A percentile compares a stretch with the other conserved stretches of the same genome.
Evolutionary conservation across 75 land plant genomes (phyloP).

Genomic region (Cryptomeria japonica): DNA sequence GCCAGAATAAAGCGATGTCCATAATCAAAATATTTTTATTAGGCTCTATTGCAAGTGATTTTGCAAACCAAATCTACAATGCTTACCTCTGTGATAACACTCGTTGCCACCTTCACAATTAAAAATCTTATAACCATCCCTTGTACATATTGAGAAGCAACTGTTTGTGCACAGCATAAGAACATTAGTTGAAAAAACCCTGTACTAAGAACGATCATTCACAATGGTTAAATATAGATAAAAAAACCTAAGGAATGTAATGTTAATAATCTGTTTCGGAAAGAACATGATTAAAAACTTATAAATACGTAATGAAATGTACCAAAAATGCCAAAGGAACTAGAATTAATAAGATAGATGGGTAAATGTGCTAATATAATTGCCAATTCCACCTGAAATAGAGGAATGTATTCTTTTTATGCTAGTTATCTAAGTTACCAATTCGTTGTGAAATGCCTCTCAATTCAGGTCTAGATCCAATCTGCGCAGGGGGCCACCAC

Average conservation of each 20-base stretch:
- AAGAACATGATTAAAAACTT: background rate
- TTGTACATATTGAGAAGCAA: conserved; percentile 65
- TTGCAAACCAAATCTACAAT: conserved; percentile 2
- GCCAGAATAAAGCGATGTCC: background rate
- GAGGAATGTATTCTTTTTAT: background rate
- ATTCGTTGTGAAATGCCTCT: too few relatives aligned
- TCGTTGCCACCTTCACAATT: conserved; percentile 53
- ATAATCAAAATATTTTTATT: background rate
- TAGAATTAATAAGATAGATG: background rate
- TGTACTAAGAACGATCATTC: background rate
- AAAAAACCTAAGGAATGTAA: background rate
- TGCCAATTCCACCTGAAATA: background rate
- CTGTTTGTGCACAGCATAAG: conserved; percentile 20
- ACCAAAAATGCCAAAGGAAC: background rate
- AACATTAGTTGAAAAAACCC: background rate
- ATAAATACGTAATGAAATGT: background rate
- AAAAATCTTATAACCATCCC: conserved; percentile 71
- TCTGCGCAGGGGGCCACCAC: too few relatives aligned
- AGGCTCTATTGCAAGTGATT: background rate
- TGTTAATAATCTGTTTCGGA: background rate
- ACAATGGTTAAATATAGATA: background rate
- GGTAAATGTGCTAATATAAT: background rate
- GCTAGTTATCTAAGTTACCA: too few relatives aligned
- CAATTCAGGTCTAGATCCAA: too few relatives aligned
- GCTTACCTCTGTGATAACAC: conserved; percentile 61